phyloP scores from a whole-genome alignment of 495 filamentous ascomycete genomes.

The Hyaloscypha hepaticicola region DNA sequence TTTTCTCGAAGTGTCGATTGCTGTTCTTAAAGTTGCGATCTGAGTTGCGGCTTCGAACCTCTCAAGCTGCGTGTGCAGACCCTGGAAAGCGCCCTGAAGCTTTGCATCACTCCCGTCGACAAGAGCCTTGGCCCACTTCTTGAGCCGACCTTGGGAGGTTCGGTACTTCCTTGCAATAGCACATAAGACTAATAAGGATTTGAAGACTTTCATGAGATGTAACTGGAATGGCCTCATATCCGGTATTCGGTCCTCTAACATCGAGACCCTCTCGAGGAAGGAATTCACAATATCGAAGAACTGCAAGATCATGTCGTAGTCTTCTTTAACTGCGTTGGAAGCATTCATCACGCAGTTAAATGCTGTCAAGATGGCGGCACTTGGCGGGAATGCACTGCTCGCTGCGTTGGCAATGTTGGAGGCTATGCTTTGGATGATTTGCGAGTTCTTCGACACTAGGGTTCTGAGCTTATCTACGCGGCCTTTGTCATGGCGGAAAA shows the following conservation, averaged over 20 bases:
- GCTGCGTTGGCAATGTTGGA: background rate
- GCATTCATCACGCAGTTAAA: background rate
- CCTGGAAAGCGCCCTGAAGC: background rate
- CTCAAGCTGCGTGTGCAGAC: background rate
- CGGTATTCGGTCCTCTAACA: background rate
- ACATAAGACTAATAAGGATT: background rate
- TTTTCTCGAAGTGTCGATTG: background rate
- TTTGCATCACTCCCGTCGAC: background rate
- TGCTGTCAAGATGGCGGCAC: background rate
- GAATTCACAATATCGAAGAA: background rate
- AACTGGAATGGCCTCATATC: background rate
- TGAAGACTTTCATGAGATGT: background rate
- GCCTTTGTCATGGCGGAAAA: background rate
- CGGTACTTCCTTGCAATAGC: background rate
- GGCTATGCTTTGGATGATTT: background rate
- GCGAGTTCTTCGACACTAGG: background rate
- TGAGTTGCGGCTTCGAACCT: background rate
- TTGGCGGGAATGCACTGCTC: background rate
- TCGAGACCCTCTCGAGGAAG: background rate
- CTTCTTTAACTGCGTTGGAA: background rate
- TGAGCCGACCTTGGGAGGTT: background rate
- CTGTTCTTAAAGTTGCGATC: background rate
- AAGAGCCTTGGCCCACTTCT: background rate
- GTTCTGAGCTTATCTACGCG: background rate
- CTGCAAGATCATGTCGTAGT: background rate